A percentile compares a stretch with the other conserved stretches of the same genome.
Evolutionary conservation across 2,329 filamentous ascomycete species (phyloP).

Genomic region (Ascochyta viciae-villosae): DNA sequence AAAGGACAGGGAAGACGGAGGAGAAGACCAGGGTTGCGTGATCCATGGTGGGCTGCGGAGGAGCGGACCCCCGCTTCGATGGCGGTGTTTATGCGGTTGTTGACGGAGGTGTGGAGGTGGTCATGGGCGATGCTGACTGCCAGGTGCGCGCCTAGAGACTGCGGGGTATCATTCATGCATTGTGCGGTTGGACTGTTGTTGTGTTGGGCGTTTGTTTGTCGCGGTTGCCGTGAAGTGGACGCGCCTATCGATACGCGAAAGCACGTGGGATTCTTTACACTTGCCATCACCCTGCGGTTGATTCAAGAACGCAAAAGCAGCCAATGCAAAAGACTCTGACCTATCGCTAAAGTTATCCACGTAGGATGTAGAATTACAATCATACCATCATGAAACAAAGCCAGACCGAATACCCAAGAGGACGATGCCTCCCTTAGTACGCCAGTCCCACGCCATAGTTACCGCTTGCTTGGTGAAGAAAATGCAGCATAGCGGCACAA

Average conservation of each 20-base stretch:
- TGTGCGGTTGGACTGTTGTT: background rate
- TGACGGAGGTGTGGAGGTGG: background rate
- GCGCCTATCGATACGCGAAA: constrained; percentile 15
- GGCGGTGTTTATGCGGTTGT: constrained; percentile 16
- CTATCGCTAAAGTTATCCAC: background rate
- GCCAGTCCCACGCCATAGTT: constrained; percentile 1
- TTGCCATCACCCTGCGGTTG: background rate
- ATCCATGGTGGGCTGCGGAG: constrained; percentile 38
- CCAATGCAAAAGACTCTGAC: background rate
- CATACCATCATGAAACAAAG: constrained; percentile 1
- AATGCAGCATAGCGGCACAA: constrained; percentile 2
- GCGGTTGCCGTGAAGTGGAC: constrained; percentile 3
- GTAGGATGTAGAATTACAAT: constrained; percentile 8
- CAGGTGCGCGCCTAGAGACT: background rate
- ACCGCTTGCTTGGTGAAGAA: constrained; percentile 1
- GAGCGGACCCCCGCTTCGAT: constrained; percentile 27
- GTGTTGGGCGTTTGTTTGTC: constrained; percentile 6
- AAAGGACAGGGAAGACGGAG: constrained; percentile 55
- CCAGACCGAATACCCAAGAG: background rate
- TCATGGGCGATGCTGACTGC: background rate
- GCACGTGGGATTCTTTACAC: constrained; percentile 6
- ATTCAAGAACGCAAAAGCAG: background rate
- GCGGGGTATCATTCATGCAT: background rate
- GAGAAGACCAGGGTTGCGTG: constrained; percentile 49
- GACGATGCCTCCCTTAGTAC: constrained; percentile 4